Percentiles rank a stretch among this genome's conserved stretches.
Evolutionary conservation across 768 basidiomycete species (phyloP).

Genomic region (Melanogaster broomeanus): DNA sequence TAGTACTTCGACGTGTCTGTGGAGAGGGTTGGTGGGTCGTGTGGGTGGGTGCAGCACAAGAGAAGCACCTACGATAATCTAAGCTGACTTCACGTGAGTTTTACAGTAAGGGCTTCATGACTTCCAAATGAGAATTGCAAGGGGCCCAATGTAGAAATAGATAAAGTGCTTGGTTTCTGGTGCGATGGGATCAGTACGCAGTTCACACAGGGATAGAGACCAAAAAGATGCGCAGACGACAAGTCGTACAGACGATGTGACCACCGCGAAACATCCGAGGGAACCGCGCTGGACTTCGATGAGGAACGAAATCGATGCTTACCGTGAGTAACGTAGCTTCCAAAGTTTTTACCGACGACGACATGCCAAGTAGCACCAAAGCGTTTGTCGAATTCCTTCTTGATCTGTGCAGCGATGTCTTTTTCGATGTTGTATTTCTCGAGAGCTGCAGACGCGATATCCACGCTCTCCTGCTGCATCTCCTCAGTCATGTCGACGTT

Average conservation of each 20-base stretch:
- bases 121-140: slow-evolving; percentile 95
- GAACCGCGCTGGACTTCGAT: neutral
- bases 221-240: neutral
- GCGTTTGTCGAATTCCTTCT: slow-evolving; percentile 95
- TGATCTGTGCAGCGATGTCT: slow-evolving; percentile 97
- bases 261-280: neutral
- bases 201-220: neutral
- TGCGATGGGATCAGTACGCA: slow-evolving; percentile 11
- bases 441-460: slow-evolving; percentile 81
- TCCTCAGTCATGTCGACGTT: slow-evolving; percentile 97
- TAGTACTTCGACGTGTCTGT: slow-evolving; percentile 18
- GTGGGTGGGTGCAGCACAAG: neutral
- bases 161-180: slow-evolving; percentile 98
- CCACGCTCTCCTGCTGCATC: slow-evolving; percentile 94
- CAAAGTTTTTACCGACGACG: slow-evolving; percentile 99
- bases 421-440: slow-evolving; percentile 95
- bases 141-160: slow-evolving; percentile 94
- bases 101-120: slow-evolving; percentile 59
- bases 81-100: slow-evolving; percentile 11
- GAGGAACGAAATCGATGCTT: slow-evolving; percentile 29
- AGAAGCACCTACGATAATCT: slow-evolving; percentile 26
- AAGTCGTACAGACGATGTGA: neutral
- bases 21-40: neutral
- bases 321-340: slow-evolving; percentile 98
- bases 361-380: slow-evolving; percentile 98